Evolutionary conservation across 805 yeast genomes (phyloP).

Genomic region (Lachancea thermotolerans): DNA sequence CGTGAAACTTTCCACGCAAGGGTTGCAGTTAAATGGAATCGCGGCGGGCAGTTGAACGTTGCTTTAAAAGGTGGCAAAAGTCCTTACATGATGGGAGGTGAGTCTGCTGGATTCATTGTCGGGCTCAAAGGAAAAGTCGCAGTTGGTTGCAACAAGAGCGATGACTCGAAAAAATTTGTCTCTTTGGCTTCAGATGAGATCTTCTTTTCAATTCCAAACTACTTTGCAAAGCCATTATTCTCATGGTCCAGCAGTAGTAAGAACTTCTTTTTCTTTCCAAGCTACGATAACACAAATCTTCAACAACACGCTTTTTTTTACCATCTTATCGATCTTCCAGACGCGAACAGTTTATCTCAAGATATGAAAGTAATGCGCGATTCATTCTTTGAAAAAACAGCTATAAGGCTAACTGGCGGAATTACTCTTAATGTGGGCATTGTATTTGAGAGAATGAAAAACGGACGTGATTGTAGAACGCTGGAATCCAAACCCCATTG

Average conservation of each 20-base stretch:
- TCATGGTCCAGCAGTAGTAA: constrained; percentile 53
- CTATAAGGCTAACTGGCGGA: constrained; percentile 54
- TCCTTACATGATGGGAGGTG: constrained; percentile 66
- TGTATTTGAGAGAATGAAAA: constrained; percentile 42
- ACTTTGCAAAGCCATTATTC: constrained; percentile 44
- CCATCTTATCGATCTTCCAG: constrained; percentile 34
- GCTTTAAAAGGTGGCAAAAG: constrained; percentile 68
- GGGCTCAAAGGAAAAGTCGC: constrained; percentile 59
- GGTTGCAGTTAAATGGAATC: constrained; percentile 43
- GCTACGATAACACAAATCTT: constrained; percentile 34
- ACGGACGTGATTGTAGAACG: constrained; percentile 35
- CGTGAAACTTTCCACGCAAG: constrained; percentile 72
- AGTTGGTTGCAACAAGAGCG: constrained; percentile 56
- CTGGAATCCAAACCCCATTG: constrained; percentile 52
- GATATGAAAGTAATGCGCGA: constrained; percentile 21
- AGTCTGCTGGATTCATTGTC: constrained; percentile 69
- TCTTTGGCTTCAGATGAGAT: constrained; percentile 56
- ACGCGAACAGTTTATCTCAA: constrained; percentile 11
- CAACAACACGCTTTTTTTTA: constrained; percentile 45
- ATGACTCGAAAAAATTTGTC: constrained; percentile 62
- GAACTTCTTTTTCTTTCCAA: constrained; percentile 41
- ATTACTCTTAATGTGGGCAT: constrained; percentile 53
- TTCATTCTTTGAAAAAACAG: constrained; percentile 42
- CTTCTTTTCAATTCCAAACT: constrained; percentile 71
- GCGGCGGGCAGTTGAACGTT: constrained; percentile 47